phyloP scores from a whole-genome alignment of 129 eudicot species.

The Apium graveolens region DNA sequence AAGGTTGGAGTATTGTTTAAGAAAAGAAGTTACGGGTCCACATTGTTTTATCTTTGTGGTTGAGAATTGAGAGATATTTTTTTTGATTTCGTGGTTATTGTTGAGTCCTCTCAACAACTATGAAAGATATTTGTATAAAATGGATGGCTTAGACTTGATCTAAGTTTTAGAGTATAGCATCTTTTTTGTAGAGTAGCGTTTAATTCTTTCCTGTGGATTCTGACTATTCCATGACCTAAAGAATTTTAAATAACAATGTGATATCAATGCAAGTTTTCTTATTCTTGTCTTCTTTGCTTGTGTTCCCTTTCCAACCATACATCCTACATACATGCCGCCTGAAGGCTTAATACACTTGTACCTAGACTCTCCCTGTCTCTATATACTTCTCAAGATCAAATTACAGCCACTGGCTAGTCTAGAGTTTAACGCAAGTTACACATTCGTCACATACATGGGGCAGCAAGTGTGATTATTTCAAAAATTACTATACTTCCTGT shows the following conservation, averaged over 20 bases:
- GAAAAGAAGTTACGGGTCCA: neutral
- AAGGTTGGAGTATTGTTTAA: neutral
- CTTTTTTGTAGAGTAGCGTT: neutral
- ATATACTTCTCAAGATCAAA: neutral
- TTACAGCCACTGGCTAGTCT: neutral
- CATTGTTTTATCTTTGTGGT: neutral
- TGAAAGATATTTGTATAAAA: neutral
- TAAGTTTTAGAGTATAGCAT: neutral
- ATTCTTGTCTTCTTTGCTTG: neutral
- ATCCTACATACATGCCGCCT: neutral
- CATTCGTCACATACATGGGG: neutral
- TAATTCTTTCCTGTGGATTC: neutral
- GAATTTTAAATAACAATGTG: neutral
- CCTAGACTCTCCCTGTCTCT: neutral
- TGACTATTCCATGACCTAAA: neutral
- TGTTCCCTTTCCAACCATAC: neutral
- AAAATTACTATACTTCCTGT: neutral
- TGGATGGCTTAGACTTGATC: neutral
- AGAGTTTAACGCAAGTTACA: neutral
- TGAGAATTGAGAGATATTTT: neutral
- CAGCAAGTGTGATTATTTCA: neutral
- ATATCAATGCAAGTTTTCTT: neutral
- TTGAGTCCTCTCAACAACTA: slow-evolving; percentile 1
- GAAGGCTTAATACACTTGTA: neutral
- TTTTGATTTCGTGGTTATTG: neutral